Percentiles rank a stretch among this genome's conserved stretches.
phyloP scores from a whole-genome alignment of 345 rosid species.

The Angophora floribunda region DNA sequence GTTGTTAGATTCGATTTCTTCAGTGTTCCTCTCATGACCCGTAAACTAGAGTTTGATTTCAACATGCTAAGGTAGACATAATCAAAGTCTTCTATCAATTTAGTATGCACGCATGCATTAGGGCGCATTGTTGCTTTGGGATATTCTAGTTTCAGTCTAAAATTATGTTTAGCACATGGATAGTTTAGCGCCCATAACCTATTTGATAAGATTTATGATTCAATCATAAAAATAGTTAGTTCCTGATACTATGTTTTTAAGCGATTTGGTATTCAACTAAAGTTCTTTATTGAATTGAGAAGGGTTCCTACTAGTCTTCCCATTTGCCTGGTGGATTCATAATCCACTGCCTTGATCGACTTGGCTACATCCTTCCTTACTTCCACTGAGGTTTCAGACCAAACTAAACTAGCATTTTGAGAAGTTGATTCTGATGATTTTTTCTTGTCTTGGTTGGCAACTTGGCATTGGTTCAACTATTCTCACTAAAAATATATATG shows the following conservation, averaged over 20 bases:
- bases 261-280: background rate
- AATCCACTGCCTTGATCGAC: background rate
- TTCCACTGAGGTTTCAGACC: background rate
- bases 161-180: background rate
- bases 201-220: background rate
- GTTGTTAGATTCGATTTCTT: background rate
- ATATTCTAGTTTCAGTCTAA: fast-evolving
- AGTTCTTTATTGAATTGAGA: background rate
- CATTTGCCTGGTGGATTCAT: background rate
- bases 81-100: background rate
- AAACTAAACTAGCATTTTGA: background rate
- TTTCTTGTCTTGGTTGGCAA: background rate
- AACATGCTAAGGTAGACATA: background rate
- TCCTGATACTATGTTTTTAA: fast-evolving
- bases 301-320: background rate
- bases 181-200: background rate
- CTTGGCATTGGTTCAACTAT: background rate
- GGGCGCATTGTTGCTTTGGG: background rate
- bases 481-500: background rate
- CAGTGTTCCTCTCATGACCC: background rate
- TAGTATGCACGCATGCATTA: background rate
- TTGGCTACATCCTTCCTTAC: background rate
- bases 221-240: background rate
- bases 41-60: background rate
- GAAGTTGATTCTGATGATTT: background rate